These are phyloP conservation scores for Oidiodendron maius DNA, from an alignment of 495 filamentous ascomycete species.

Conservation along the genomic window DNA sequence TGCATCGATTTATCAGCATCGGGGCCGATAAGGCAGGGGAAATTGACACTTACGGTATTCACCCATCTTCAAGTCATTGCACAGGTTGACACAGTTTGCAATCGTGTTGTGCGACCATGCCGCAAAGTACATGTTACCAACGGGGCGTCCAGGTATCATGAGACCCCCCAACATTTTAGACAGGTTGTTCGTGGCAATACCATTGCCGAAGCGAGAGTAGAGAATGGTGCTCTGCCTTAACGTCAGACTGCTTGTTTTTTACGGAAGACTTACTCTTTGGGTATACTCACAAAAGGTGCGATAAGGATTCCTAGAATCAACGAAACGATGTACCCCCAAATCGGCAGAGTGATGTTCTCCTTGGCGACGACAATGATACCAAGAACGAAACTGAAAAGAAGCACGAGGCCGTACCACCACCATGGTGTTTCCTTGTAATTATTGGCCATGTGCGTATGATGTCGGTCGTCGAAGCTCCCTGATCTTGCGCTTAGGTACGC, in stretches of 20 bases:
- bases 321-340: conserved; percentile 49
- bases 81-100: conserved; percentile 26
- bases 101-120: conserved; percentile 36
- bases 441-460: conserved; percentile 11
- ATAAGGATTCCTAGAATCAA: conserved; percentile 28
- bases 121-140: conserved; percentile 22
- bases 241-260: background rate
- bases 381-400: conserved; percentile 31
- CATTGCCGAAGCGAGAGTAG: conserved; percentile 26
- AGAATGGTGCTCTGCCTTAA: conserved; percentile 2
- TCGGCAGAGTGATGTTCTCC: conserved; percentile 38
- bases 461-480: conserved; percentile 33
- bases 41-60: conserved; percentile 24
- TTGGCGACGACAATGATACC: conserved; percentile 29
- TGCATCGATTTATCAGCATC: conserved; percentile 1
- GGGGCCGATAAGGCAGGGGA: background rate
- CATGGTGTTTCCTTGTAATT: conserved; percentile 41
- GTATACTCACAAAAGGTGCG: conserved; percentile 10
- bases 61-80: conserved; percentile 32
- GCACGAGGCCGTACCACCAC: conserved; percentile 47
- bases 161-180: conserved; percentile 32
- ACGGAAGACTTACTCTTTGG: background rate
- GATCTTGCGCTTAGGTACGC: conserved; percentile 44
- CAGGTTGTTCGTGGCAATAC: conserved; percentile 28
- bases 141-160: conserved; percentile 36